phyloP scores from a whole-genome alignment of 495 filamentous ascomycete genomes.

The Alectoria sarmentosa region DNA sequence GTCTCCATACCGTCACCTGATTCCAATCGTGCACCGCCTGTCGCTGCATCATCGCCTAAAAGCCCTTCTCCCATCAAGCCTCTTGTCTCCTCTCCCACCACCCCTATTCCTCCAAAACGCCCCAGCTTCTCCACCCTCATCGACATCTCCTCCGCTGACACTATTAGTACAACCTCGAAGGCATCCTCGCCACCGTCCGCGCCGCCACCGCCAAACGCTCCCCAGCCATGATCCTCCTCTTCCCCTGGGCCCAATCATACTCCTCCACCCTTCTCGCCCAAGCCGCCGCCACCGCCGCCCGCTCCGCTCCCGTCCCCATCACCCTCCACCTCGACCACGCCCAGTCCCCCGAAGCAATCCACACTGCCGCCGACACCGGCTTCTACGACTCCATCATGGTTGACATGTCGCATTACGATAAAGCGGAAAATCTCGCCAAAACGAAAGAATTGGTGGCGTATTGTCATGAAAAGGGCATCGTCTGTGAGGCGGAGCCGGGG shows the following conservation, averaged over 20 bases:
- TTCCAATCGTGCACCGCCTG: no score
- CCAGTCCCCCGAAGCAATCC: constrained; percentile 64
- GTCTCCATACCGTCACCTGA: no score
- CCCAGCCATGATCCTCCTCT: constrained; percentile 76
- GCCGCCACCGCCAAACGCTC: constrained; percentile 69
- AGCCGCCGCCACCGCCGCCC: constrained; percentile 55
- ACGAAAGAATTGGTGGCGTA: constrained; percentile 64
- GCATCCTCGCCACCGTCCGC: constrained; percentile 68
- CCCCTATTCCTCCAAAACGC: background rate
- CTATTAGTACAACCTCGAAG: constrained; percentile 69
- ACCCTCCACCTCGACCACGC: constrained; percentile 73
- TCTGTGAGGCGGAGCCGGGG: constrained; percentile 73
- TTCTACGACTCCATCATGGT: constrained; percentile 79
- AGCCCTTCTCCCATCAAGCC: no score
- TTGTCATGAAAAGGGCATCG: constrained; percentile 68
- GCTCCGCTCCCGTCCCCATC: constrained; percentile 60
- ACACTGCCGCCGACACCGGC: constrained; percentile 54
- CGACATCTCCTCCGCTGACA: background rate
- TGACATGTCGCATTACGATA: constrained; percentile 77
- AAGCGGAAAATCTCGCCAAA: constrained; percentile 67
- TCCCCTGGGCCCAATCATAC: constrained; percentile 78
- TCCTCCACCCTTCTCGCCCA: constrained; percentile 56
- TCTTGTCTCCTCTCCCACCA: no score
- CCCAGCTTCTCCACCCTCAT: background rate
- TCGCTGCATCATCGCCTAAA: no score